These are phyloP conservation scores for Gillenia trifoliata DNA, from an alignment of 306 rosid species.

Conservation along the genomic window DNA sequence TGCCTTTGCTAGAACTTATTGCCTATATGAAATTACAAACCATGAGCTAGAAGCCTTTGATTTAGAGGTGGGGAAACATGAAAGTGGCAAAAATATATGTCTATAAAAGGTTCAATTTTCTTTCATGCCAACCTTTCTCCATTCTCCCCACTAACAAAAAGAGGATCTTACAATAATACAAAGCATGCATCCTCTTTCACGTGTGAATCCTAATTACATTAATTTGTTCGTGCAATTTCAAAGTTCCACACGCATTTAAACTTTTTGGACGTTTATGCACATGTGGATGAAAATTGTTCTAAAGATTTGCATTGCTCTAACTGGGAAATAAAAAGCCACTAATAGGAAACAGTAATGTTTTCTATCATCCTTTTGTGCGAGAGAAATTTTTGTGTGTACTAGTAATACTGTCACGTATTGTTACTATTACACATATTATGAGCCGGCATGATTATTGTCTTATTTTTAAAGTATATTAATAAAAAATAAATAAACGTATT, in stretches of 20 bases:
- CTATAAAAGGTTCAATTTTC: neutral
- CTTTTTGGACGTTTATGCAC: neutral
- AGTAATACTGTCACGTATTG: too few relatives aligned
- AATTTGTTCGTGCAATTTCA: neutral
- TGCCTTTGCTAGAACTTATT: neutral
- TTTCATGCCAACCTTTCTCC: neutral
- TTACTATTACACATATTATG: too few relatives aligned
- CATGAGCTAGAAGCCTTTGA: slow-evolving; percentile 1
- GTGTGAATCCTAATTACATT: neutral
- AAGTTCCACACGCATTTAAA: neutral
- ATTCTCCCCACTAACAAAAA: slow-evolving; percentile 6
- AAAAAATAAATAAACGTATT: too few relatives aligned
- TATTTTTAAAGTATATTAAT: too few relatives aligned
- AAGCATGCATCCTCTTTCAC: neutral
- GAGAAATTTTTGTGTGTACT: too few relatives aligned
- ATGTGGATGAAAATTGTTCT: neutral
- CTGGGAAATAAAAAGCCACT: too few relatives aligned
- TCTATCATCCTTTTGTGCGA: too few relatives aligned
- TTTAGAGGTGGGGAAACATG: neutral
- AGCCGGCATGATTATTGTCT: too few relatives aligned
- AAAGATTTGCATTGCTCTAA: too few relatives aligned
- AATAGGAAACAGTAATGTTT: too few relatives aligned
- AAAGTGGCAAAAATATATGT: neutral
- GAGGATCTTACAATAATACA: neutral
- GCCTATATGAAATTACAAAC: neutral